A percentile compares a stretch with the other conserved stretches of the same genome.
Evolutionary conservation across 768 basidiomycete species (phyloP).

Genomic region (Mycena epipterygia): DNA sequence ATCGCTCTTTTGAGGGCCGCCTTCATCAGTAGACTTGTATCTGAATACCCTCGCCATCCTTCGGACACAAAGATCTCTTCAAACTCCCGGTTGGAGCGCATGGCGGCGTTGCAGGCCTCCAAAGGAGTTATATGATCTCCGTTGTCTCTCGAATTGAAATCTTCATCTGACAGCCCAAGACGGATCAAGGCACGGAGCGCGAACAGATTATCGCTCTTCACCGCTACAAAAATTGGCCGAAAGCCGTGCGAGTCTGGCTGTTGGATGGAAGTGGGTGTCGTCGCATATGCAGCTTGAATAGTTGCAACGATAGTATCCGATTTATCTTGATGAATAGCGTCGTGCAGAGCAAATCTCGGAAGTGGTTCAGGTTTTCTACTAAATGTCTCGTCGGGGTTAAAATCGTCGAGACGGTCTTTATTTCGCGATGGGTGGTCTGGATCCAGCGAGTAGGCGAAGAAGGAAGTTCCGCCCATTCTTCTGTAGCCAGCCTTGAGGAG

Average conservation of each 20-base stretch:
- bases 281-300: background rate
- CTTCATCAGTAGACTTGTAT: background rate
- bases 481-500: constrained; percentile 19
- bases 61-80: constrained; percentile 7
- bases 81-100: constrained; percentile 17
- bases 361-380: background rate
- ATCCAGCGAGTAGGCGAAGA: constrained; percentile 26
- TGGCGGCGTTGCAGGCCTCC: constrained; percentile 10
- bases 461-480: constrained; percentile 12
- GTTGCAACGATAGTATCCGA: background rate
- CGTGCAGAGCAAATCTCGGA: constrained; percentile 2
- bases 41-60: constrained; percentile 9
- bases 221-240: constrained; percentile 17
- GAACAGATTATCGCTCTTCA: constrained; percentile 1
- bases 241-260: constrained; percentile 11
- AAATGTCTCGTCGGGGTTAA: constrained; percentile 1
- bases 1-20: constrained; percentile 24
- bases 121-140: constrained; percentile 11
- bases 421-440: constrained; percentile 19
- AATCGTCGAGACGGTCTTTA: background rate
- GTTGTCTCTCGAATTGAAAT: constrained; percentile 22
- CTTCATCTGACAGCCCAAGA: constrained; percentile 10
- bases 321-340: constrained; percentile 8
- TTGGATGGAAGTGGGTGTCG: background rate
- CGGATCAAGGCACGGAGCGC: constrained; percentile 15